Base-by-base conservation (phyloP, 805 yeast species). In the Metschnikowia gruessii region DNA sequence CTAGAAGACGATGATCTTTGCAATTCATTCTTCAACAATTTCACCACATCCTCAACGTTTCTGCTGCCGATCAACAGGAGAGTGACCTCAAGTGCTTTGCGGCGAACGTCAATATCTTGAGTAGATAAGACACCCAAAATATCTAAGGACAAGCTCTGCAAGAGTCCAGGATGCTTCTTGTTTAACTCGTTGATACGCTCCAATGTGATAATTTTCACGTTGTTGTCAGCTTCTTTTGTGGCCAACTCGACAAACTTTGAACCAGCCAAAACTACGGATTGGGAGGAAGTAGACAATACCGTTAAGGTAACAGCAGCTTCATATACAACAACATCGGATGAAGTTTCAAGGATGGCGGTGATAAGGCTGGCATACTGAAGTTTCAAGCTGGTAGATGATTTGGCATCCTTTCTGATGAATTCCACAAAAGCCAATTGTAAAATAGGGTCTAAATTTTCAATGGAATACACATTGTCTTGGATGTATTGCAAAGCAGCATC, bases 11-110 rank as follows among this genome's bases (percentile, higher is more conserved):
- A 74, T 4, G 96, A 81, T 53, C 79, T 81, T 58, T 85, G 84
- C 47, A 94, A 78, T 70, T 94, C 99, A 63, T 89, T 94, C 72
- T 88, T 92, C 68, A 94, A 80, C 55, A 92, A 78, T 61, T 90
- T 88, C 54, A 94, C 86, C 31, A 92, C 96, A 60, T 89, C 96
- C 61, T 90, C 97, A 43, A 90, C 96, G 57, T 92, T 92, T 72
- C 95, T 87, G 57, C 85, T 80, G 34, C 95, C 76, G 40, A 90
- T 83, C 61, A 94, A 76, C 51, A 82, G 77, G 61, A 94, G 73
- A n/a, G 95, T 80, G 42, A 92, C 86, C 46, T 83, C 85, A 51
- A 95, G 76, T 4, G 96, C 96, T 67, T 87, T 87, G 55, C 81
- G 78, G 62, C 96, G 88, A 46, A 94, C 97, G 57, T 87, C 97